phyloP scores from a whole-genome alignment of 345 rosid genomes.

The Bretschneidera sinensis region DNA sequence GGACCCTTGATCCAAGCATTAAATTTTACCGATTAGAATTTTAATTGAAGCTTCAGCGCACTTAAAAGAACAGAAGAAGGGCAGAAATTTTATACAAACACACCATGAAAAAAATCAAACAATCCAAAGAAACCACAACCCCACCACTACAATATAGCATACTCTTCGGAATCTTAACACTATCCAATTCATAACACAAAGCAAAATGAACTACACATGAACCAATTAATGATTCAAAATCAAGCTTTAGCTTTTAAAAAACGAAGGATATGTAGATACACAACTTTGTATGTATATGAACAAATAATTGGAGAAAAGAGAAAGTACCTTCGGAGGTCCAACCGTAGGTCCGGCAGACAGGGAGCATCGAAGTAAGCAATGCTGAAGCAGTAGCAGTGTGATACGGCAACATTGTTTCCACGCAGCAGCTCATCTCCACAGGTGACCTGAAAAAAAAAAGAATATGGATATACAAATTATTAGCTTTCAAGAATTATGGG shows the following conservation, averaged over 20 bases:
- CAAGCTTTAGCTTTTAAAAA: not conserved
- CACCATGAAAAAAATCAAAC: no score
- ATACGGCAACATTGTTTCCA: slow-evolving; percentile 75
- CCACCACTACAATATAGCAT: no score
- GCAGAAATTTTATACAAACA: not conserved
- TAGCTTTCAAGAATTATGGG: not conserved
- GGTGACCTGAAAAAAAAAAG: slow-evolving; percentile 47
- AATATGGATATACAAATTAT: no score
- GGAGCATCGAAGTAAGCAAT: slow-evolving; percentile 78
- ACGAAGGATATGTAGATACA: not conserved
- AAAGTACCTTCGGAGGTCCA: slow-evolving; percentile 65
- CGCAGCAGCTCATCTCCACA: slow-evolving; percentile 70
- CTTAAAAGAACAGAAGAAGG: no score
- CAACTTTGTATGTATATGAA: not conserved
- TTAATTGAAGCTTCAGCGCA: not conserved
- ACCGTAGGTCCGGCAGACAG: slow-evolving; percentile 44
- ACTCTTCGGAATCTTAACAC: no score
- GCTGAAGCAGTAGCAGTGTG: slow-evolving; percentile 88
- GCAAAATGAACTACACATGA: no score
- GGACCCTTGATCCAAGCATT: not conserved
- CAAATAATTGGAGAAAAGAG: slow-evolving; percentile 10
- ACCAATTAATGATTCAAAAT: no score
- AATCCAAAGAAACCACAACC: no score
- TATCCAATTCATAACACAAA: no score
- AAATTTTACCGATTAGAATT: not conserved